A percentile compares a stretch with the other conserved stretches of the same genome.
These are phyloP conservation scores for Amanita fuliginea DNA, from an alignment of 768 basidiomycete genomes.

Conservation along the genomic window DNA sequence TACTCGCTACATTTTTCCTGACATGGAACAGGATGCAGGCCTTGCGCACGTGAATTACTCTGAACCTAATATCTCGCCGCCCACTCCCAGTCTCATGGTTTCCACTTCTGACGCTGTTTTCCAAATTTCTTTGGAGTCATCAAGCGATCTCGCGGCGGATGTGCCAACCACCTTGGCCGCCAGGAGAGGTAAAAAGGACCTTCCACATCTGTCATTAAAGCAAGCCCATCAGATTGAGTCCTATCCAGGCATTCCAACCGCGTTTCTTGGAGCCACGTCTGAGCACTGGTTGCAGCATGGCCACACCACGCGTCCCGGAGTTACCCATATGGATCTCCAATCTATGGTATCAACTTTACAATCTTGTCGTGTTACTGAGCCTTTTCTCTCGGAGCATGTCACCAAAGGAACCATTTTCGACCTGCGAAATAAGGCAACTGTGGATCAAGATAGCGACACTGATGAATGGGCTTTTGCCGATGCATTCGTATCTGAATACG, in stretches of 20 bases:
- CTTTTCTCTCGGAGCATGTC: not conserved
- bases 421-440: not conserved
- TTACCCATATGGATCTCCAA: constrained; percentile 2
- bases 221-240: not conserved
- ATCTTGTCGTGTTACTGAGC: constrained; percentile 1
- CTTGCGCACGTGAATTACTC: not conserved
- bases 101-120: constrained; percentile 5
- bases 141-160: not conserved
- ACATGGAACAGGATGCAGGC: not conserved
- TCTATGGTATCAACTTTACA: constrained; percentile 4
- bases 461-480: constrained; percentile 2
- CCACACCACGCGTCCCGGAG: not conserved
- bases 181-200: constrained; percentile 1
- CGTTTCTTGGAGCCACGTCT: not conserved
- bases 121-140: constrained; percentile 5
- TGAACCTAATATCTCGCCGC: not conserved
- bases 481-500: constrained; percentile 4
- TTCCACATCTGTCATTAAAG: not conserved
- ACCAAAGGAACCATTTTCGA: not conserved
- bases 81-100: constrained; percentile 6
- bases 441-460: not conserved
- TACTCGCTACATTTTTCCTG: not conserved
- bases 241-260: constrained; percentile 7
- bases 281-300: not conserved
- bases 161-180: not conserved